Evolutionary conservation across 805 yeast species (phyloP).

Genomic region (Wickerhamomyces bisporus): DNA sequence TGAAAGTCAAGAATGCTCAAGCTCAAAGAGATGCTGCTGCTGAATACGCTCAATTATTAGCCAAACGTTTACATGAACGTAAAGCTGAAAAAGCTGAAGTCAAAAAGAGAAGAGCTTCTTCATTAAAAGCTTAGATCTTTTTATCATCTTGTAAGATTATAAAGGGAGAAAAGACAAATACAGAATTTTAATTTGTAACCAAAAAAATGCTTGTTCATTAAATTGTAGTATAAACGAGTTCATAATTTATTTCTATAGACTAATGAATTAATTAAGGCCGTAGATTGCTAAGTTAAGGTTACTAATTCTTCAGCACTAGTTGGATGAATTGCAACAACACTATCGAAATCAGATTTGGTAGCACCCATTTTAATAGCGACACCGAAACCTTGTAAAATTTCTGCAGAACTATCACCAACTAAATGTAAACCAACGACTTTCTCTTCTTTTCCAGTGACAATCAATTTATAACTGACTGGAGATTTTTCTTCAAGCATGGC

Average conservation of each 20-base stretch:
- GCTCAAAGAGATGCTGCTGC: conserved; percentile 99
- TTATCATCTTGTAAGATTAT: neutral
- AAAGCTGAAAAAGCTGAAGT: conserved; percentile 98
- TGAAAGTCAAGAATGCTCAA: conserved; percentile 95
- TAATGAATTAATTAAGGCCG: too few species aligned
- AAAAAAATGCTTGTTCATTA: neutral
- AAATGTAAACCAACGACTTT: conserved; percentile 94
- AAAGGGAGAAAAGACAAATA: neutral
- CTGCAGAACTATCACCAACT: conserved; percentile 87
- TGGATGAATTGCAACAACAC: conserved; percentile 97
- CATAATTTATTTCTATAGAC: too few species aligned
- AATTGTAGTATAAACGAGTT: too few species aligned
- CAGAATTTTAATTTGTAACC: neutral
- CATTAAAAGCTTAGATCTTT: conserved; percentile 72
- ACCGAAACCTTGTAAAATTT: conserved; percentile 96
- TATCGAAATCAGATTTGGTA: conserved; percentile 91
- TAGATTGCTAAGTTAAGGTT: conserved; percentile 39
- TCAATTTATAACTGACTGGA: conserved; percentile 82
- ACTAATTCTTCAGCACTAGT: conserved; percentile 98
- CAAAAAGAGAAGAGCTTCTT: conserved; percentile 99
- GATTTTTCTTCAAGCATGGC: conserved; percentile 76
- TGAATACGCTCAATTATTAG: conserved; percentile 98
- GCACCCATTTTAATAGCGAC: conserved; percentile 99
- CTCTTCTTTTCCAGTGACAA: conserved; percentile 75
- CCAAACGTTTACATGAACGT: conserved; percentile 96